Evolutionary conservation across 495 filamentous ascomycete species (phyloP), one percentile per base, ranked within the genome.

Genomic region (Trichoderma virens): DNA sequence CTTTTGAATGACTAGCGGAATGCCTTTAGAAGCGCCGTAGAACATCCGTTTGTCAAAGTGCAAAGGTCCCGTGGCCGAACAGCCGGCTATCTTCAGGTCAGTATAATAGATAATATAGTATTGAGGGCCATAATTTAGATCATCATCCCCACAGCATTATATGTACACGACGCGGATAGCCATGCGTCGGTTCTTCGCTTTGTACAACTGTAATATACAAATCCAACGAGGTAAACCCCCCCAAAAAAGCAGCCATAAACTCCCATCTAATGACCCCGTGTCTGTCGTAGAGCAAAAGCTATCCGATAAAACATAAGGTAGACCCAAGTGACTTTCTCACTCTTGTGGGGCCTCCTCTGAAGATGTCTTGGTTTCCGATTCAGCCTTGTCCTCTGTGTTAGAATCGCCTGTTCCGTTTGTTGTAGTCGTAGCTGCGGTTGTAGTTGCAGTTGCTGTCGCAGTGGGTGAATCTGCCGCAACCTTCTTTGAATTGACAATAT

Each of bases 401-500:
- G 60, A 25, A 18, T 39, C n/a, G 5, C 2, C 31, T 11, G 31
- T 28, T 18, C 32, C 60, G 38, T 35, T 41, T 7, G 60, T 9
- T 35, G 60, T 25, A 2, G 60, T 13, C 34, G 34, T 35, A 35
- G 34, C 13, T 35, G 34, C 13, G 34, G 34, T 35, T 35, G 34
- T 35, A 13, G 34, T 35, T 35, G 34, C 34, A 13, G 34, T 13
- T 35, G 34, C 13, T 6, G 34, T 35, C 13, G 34, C 34, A 35
- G 34, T 9, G 1, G 64, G 64, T 18, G 56, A 60, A 23, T 67
- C 64, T 3, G 65, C 61, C 61, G 69, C 73, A 38, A 83, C 71
- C 25, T 73, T 71, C 69, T 93, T 96, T 18, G 76, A 76, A 34
- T 84, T 82, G 43, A 92, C 86, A 38, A 95, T 77, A 34, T 83